Evolutionary conservation across 2,329 filamentous ascomycete genomes (phyloP).

Genomic region (Epicoccum sorghinum): DNA sequence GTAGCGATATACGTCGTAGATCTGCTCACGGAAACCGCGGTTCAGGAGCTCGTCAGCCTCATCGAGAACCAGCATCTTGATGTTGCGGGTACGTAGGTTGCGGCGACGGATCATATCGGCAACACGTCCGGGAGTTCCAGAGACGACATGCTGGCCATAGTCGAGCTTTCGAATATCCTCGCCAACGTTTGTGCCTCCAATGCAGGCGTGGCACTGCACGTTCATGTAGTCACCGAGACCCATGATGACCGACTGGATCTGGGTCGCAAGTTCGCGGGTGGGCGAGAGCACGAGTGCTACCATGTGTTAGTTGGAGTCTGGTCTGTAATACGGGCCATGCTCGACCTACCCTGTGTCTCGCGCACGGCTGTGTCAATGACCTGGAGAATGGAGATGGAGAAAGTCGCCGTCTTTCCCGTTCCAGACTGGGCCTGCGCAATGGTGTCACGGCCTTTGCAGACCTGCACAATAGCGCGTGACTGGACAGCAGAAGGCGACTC

Average conservation of each 20-base stretch:
- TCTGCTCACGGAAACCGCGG: conserved; percentile 95
- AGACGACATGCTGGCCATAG: conserved; percentile 97
- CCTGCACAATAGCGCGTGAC: conserved; percentile 96
- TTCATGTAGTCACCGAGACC: conserved; percentile 99
- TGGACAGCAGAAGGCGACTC: conserved; percentile 98
- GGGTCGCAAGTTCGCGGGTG: conserved; percentile 93
- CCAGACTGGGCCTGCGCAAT: conserved; percentile 98
- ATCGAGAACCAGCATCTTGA: conserved; percentile 80
- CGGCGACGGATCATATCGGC: conserved; percentile 81
- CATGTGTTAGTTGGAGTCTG: conserved; percentile 19
- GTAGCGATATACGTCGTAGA: conserved; percentile 98
- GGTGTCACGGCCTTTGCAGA: conserved; percentile 98
- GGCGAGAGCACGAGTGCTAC: conserved; percentile 89
- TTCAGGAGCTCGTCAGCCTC: conserved; percentile 83
- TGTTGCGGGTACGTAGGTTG: conserved; percentile 73
- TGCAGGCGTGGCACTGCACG: conserved; percentile 97
- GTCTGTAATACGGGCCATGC: neutral
- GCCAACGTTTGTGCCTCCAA: conserved; percentile 95
- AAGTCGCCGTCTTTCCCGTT: conserved; percentile 95
- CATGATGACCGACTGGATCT: conserved; percentile 98
- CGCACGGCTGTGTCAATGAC: conserved; percentile 93
- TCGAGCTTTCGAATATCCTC: conserved; percentile 98
- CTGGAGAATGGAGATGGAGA: conserved; percentile 94
- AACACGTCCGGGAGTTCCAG: conserved; percentile 94
- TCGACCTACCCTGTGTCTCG: conserved; percentile 72